Conservation (phyloP, 495 filamentous ascomycete genomes). For the Lasiosphaeris hirsuta region DNA sequence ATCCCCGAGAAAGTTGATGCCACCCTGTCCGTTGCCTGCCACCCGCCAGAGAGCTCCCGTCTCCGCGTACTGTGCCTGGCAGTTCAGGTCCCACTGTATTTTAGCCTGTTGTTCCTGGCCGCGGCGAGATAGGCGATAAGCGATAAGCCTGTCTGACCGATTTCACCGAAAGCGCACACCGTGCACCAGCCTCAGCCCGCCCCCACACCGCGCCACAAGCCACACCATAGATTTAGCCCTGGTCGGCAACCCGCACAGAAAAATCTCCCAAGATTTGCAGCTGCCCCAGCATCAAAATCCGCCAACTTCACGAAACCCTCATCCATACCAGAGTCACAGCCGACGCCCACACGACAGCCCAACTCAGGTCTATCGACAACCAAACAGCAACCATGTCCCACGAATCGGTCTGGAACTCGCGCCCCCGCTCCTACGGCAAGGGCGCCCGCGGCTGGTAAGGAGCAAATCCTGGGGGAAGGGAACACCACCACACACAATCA, state of each 20-base stretch:
- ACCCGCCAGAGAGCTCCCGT: constrained; percentile 1
- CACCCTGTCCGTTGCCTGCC: constrained; percentile 32
- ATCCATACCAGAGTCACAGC: constrained; percentile 15
- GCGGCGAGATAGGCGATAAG: not conserved
- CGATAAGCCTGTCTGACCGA: constrained; percentile 10
- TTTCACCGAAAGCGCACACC: not conserved
- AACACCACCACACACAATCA: constrained; percentile 5
- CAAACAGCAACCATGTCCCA: constrained; percentile 69
- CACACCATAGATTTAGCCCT: constrained; percentile 21
- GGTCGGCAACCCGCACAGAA: constrained; percentile 23
- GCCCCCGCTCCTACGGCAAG: constrained; percentile 95
- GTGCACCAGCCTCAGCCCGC: constrained; percentile 14
- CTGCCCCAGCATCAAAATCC: constrained; percentile 11
- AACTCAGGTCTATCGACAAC: constrained; percentile 8
- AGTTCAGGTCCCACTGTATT: not conserved
- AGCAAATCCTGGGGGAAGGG: not conserved
- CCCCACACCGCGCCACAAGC: constrained; percentile 24
- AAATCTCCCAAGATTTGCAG: constrained; percentile 28
- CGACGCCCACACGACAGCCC: constrained; percentile 2
- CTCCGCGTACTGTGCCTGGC: constrained; percentile 5
- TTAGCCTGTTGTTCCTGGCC: not conserved
- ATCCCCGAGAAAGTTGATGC: constrained; percentile 29
- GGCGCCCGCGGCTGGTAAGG: constrained; percentile 84
- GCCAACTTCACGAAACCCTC: constrained; percentile 12
- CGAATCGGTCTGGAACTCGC: constrained; percentile 99